phyloP scores from a whole-genome alignment of 1,284 basidiomycete species.

The Trichosporon sp. region DNA sequence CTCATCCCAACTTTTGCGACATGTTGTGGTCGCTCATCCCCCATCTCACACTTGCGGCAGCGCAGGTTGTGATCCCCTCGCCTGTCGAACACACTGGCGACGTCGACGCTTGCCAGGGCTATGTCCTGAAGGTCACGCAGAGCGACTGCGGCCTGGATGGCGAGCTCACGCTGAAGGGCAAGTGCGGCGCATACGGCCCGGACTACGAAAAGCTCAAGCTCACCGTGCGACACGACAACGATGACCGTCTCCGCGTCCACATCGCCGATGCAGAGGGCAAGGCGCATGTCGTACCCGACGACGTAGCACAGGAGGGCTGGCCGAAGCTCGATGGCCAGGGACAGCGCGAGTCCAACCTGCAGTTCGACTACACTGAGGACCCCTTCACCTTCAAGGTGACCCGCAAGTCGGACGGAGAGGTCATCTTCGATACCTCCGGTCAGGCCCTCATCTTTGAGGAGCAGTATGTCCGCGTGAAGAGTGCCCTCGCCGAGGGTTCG shows the following conservation, averaged over 20 bases:
- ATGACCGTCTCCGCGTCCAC: conserved; percentile 65
- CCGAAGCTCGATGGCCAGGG: conserved; percentile 58
- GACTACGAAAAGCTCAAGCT: conserved; percentile 69
- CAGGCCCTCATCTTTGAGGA: conserved; percentile 75
- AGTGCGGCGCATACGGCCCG: conserved; percentile 73
- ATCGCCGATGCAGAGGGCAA: conserved; percentile 63
- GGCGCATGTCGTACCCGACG: conserved; percentile 70
- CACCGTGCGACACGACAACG: conserved; percentile 42
- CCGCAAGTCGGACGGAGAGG: conserved; percentile 60
- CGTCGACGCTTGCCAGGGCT: conserved; percentile 38
- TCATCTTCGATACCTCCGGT: conserved; percentile 68
- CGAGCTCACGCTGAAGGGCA: conserved; percentile 37
- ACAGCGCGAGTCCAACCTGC: conserved; percentile 42
- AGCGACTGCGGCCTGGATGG: conserved; percentile 34
- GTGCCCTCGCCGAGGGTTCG: conserved; percentile 56
- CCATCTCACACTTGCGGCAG: conserved; percentile 1
- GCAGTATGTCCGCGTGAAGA: conserved; percentile 70
- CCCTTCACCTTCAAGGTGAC: conserved; percentile 81
- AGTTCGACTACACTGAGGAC: conserved; percentile 67
- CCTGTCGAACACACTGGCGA: conserved; percentile 38
- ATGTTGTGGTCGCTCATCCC: conserved; percentile 13
- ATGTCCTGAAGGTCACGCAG: conserved; percentile 34
- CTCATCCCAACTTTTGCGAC: not conserved
- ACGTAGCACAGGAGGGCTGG: conserved; percentile 62
- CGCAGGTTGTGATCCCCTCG: conserved; percentile 31